Base-by-base conservation (phyloP, 1,284 basidiomycete genomes). In the Fistulinella staudtii region DNA sequence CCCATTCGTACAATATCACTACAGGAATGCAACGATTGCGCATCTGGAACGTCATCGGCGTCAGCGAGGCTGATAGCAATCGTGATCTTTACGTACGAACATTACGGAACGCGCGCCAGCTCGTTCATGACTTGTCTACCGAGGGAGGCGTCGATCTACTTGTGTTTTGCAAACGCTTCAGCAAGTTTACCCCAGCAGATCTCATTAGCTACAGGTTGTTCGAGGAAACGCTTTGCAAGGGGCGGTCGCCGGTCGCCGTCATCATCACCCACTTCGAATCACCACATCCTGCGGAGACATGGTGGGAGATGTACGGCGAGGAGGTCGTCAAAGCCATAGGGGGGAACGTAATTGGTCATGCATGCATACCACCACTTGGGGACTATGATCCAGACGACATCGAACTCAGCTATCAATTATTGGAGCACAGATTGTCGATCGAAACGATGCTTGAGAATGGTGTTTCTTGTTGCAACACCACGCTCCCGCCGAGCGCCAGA, bases 211-310 rank as follows among this genome's bases (percentile, higher is more conserved):
- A 57, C 51, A 43, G 41, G 23, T 38, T 65, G 2, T 65, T 68
- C 38, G 39, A 45, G 20, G 46, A 51, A 4, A 46, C 50, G 24
- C 56, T 68, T 23, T 67, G 59, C 41, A 37, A 55, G 9, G 38
- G 44, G 10, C 45, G 48, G 10, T 54, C 65, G 4, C 63, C 65
- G 1, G 54, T 66, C 23, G 61, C 62, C 8, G 11, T 65, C 5
- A 49, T 62, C 14, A 39, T 68, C 24, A 65, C 63, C 8, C 29
- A 43, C 25, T 31, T 46, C 15, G 51, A 52, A 10, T 20, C 9
- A 14, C 10, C 33, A 34, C 5, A 21, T 13, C 11, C 33, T 3
- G 15, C 10, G 17, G 18, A 34, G 4, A 14, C 5, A 8, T 53
- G 51, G 51, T 52, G 51, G 51, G 22, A 35, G 8, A 14, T 7